Percentiles rank a stretch among this genome's conserved stretches.
These are phyloP conservation scores for Coniochaeta hoffmannii DNA, from an alignment of 2,329 filamentous ascomycete genomes.

Conservation along the genomic window DNA sequence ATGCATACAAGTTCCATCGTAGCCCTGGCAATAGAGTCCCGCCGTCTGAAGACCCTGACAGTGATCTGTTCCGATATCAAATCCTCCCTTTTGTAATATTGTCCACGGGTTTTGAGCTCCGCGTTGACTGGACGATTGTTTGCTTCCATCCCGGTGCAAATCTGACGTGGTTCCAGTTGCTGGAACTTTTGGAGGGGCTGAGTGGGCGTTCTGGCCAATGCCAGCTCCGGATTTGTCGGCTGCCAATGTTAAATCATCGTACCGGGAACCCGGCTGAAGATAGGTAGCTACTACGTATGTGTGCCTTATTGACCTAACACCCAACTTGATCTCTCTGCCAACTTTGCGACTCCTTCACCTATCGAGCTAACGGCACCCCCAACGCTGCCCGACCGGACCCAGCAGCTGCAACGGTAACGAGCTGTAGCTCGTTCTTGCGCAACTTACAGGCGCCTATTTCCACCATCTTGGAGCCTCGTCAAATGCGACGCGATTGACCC, in stretches of 20 bases:
- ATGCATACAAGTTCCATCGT: no score
- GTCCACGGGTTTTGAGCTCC: not conserved
- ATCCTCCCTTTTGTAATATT: not conserved
- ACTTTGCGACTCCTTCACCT: not conserved
- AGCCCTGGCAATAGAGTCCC: no score
- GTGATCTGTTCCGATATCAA: no score
- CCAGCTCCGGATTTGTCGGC: not conserved
- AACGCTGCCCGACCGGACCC: not conserved
- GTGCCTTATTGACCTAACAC: not conserved
- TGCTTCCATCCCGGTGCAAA: not conserved
- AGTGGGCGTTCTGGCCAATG: not conserved
- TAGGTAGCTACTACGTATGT: not conserved
- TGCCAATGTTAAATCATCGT: not conserved
- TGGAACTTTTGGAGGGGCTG: not conserved
- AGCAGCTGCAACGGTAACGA: not conserved
- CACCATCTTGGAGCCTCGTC: not conserved
- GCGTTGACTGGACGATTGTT: not conserved
- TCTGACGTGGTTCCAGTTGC: not conserved
- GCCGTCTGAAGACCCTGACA: no score
- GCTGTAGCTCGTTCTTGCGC: not conserved
- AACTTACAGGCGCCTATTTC: not conserved
- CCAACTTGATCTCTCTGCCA: not conserved
- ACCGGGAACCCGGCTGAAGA: constrained; percentile 2
- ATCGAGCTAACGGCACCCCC: not conserved
- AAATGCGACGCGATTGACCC: not conserved